A percentile compares a stretch with the other conserved stretches of the same genome.
Conservation (phyloP, 2,329 filamentous ascomycete species). For the Hypoxylon sp. region DNA sequence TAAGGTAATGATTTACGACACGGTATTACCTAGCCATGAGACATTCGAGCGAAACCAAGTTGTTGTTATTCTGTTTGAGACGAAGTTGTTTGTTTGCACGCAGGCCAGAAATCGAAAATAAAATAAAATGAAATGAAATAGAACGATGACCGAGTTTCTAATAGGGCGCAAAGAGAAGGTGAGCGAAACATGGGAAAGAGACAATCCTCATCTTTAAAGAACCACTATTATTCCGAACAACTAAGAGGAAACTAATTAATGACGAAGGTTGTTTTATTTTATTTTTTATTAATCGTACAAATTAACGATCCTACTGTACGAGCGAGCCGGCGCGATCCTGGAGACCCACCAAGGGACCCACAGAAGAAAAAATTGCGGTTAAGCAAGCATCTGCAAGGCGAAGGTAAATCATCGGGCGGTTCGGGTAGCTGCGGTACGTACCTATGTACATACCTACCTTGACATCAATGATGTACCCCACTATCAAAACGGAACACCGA, state of each 20-base stretch:
- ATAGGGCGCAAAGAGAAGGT: slow-evolving; percentile 9
- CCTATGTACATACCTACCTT: not conserved
- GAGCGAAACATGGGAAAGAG: slow-evolving; percentile 8
- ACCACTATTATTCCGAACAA: slow-evolving; percentile 11
- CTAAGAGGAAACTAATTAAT: no score
- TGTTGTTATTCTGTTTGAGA: not conserved
- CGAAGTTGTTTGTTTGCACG: not conserved
- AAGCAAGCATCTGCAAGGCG: slow-evolving; percentile 1
- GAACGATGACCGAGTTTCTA: no score
- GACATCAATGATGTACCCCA: not conserved
- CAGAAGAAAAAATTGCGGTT: no score
- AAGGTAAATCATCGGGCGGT: not conserved
- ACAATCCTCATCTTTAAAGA: slow-evolving; percentile 24
- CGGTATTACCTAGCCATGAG: slow-evolving; percentile 1
- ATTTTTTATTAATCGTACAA: no score
- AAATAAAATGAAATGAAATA: slow-evolving; percentile 1
- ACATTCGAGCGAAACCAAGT: slow-evolving; percentile 1
- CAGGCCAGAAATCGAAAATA: no score
- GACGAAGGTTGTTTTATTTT: no score
- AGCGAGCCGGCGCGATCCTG: slow-evolving; percentile 4
- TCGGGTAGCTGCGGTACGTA: no score
- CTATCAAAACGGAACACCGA: slow-evolving; percentile 8
- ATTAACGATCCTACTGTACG: slow-evolving; percentile 5
- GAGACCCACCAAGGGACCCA: no score
- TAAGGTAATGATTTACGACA: no score